Percentiles rank a stretch among this genome's conserved stretches.
Conservation (phyloP, 192 early-diverging fungal genomes). For the Backusella circina region DNA sequence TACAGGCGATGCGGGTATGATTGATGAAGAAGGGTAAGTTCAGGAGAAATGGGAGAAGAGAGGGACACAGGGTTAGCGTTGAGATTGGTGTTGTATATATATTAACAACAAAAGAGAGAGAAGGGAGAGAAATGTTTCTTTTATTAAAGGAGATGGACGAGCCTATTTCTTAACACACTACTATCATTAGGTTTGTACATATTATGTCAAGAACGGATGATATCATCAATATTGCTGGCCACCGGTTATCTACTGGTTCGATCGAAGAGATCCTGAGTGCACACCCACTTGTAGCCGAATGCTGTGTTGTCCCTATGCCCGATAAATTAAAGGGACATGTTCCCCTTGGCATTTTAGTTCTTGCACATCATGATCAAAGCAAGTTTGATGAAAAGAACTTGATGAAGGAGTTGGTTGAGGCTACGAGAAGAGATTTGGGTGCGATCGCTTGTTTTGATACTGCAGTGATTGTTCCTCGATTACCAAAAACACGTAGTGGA, state of each 20-base stretch:
- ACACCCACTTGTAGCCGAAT: slow-evolving; percentile 63
- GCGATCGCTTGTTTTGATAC: slow-evolving; percentile 79
- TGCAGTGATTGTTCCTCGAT: slow-evolving; percentile 60
- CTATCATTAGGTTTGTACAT: slow-evolving; percentile 47
- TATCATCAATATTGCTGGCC: slow-evolving; percentile 82
- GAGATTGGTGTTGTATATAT: too few species aligned
- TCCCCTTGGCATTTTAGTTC: slow-evolving; percentile 60
- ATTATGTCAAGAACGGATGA: slow-evolving; percentile 71
- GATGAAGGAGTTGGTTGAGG: slow-evolving; percentile 51
- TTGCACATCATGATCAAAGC: slow-evolving; percentile 28
- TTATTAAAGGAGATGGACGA: background rate
- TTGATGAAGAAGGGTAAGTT: slow-evolving; percentile 65
- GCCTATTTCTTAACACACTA: background rate
- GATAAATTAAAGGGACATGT: slow-evolving; percentile 68
- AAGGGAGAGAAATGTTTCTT: too few species aligned
- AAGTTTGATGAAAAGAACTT: slow-evolving; percentile 5
- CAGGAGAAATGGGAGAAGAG: slow-evolving; percentile 12
- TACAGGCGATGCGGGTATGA: slow-evolving; percentile 78
- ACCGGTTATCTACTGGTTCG: slow-evolving; percentile 76
- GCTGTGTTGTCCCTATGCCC: slow-evolving; percentile 63
- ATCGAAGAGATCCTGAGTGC: slow-evolving; percentile 73
- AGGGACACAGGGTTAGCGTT: background rate
- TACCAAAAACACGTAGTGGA: slow-evolving; percentile 86
- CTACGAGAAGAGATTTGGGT: slow-evolving; percentile 68
- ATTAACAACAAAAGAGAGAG: background rate